Evolutionary conservation across 148 eudicot species (phyloP).

Genomic region (Chenopodium quinoa): DNA sequence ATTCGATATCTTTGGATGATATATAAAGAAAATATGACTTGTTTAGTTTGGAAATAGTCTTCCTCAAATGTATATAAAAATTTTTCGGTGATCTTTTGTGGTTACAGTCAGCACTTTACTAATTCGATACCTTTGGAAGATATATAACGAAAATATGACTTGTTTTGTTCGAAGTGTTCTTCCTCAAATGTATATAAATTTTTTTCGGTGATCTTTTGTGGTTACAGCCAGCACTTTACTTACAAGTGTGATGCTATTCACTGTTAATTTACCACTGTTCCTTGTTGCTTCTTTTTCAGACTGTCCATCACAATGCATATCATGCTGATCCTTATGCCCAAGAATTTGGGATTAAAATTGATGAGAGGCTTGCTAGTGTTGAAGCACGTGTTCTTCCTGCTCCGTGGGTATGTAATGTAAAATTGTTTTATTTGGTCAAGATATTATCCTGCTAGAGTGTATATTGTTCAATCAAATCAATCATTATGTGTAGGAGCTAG

Average conservation of each 20-base stretch:
- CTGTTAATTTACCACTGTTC: constrained; percentile 5
- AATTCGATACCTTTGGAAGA: no score
- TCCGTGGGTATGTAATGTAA: constrained; percentile 64
- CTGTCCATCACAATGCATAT: constrained; percentile 71
- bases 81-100: not conserved
- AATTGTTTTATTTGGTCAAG: not conserved
- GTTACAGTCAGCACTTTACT: not conserved
- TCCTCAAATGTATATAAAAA: not conserved
- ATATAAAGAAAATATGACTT: not conserved
- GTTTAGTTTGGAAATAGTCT: not conserved
- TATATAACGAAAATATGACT: not conserved
- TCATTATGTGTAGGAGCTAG: not conserved
- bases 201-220: not conserved
- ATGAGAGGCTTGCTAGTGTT: constrained; percentile 62
- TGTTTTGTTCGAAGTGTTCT: not conserved
- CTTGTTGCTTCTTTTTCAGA: constrained; percentile 40
- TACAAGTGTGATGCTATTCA: not conserved
- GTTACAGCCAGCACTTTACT: not conserved
- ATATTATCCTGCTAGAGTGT: no score
- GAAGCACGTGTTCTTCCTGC: constrained; percentile 88
- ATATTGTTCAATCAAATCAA: not conserved
- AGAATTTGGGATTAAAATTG: constrained; percentile 78
- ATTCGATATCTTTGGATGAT: no score
- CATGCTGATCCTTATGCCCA: constrained; percentile 64
- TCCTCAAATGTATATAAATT: not conserved